phyloP scores from a whole-genome alignment of 805 yeast species.

The Starmerella apis region DNA sequence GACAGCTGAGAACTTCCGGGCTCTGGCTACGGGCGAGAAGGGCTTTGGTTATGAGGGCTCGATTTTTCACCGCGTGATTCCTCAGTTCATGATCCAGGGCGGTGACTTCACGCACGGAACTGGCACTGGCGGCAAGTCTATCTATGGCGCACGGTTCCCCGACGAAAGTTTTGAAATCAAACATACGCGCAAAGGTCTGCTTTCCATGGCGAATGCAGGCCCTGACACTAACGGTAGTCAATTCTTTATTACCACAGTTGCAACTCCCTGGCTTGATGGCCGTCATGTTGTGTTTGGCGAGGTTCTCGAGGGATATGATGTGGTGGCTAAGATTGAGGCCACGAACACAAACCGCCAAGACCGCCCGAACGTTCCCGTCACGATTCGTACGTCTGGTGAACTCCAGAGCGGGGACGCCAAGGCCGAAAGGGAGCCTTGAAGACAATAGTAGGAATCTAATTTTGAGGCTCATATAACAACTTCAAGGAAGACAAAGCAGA shows the following conservation, averaged over 20 bases:
- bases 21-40: slow-evolving; percentile 86
- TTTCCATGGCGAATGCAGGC: slow-evolving; percentile 74
- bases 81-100: slow-evolving; percentile 87
- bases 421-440: slow-evolving; percentile 19
- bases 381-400: slow-evolving; percentile 64
- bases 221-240: slow-evolving; percentile 73
- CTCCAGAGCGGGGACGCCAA: slow-evolving; percentile 25
- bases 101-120: slow-evolving; percentile 61
- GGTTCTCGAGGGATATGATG: slow-evolving; percentile 72
- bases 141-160: slow-evolving; percentile 59
- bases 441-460: background rate
- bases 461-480: too few species aligned
- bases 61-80: slow-evolving; percentile 93
- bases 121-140: slow-evolving; percentile 71
- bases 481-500: too few species aligned
- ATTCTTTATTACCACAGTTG: slow-evolving; percentile 87
- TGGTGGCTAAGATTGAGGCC: slow-evolving; percentile 62
- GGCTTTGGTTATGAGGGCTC: slow-evolving; percentile 83
- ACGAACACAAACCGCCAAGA: slow-evolving; percentile 63
- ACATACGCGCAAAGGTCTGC: slow-evolving; percentile 51
- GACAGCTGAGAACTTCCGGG: slow-evolving; percentile 94
- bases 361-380: slow-evolving; percentile 56
- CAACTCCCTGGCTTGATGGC: slow-evolving; percentile 86
- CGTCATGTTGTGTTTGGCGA: slow-evolving; percentile 95
- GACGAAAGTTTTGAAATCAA: slow-evolving; percentile 65